These are phyloP conservation scores for Mycena floridula DNA, from an alignment of 768 basidiomycete genomes.

Conservation along the genomic window DNA sequence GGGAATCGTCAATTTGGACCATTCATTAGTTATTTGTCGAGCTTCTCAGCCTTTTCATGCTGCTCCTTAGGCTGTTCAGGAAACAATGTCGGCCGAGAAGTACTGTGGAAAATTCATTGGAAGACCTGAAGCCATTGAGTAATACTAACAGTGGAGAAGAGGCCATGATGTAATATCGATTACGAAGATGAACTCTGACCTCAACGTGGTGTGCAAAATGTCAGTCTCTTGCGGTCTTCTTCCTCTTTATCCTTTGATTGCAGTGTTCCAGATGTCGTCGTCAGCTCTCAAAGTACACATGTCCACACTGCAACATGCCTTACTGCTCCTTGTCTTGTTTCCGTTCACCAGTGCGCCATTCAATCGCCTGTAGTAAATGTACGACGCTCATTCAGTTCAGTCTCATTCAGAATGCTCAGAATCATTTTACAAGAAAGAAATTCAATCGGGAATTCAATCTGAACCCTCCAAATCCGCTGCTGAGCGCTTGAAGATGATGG, in stretches of 20 bases:
- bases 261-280: constrained; percentile 58
- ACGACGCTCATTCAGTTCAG: constrained; percentile 18
- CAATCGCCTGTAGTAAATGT: constrained; percentile 1
- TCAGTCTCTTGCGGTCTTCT: too few species aligned
- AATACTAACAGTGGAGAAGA: too few species aligned
- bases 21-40: too few species aligned
- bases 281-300: constrained; percentile 75
- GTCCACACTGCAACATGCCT: constrained; percentile 72
- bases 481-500: constrained; percentile 63
- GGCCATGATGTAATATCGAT: neutral
- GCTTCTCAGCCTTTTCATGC: too few species aligned
- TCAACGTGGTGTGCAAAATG: constrained; percentile 37
- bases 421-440: constrained; percentile 70
- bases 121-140: too few species aligned
- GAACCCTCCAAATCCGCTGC: constrained; percentile 47
- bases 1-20: too few species aligned
- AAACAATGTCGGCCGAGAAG: too few species aligned
- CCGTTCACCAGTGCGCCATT: constrained; percentile 53
- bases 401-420: constrained; percentile 74
- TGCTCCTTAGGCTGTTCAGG: too few species aligned
- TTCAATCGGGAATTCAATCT: constrained; percentile 56
- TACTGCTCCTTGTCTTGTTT: constrained; percentile 83
- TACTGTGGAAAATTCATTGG: too few species aligned
- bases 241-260: too few species aligned
- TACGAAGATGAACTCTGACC: neutral